Conservation (phyloP, 2,329 filamentous ascomycete species). For the Sarocladium strictum region DNA sequence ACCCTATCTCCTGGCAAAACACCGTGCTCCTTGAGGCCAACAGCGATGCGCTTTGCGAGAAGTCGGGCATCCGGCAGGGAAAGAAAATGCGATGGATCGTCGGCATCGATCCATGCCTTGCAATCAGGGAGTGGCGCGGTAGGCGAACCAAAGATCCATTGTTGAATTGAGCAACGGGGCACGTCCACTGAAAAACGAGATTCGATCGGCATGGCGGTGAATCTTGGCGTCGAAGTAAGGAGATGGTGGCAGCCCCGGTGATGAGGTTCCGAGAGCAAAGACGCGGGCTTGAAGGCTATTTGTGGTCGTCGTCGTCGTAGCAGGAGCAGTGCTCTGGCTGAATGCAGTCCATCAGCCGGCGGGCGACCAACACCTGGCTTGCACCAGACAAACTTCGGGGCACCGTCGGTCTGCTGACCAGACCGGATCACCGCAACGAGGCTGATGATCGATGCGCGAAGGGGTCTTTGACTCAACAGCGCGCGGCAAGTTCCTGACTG, state of each 20-base stretch:
- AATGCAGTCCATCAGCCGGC: background rate
- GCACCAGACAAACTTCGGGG: background rate
- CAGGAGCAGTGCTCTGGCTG: background rate
- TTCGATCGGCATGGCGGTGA: slow-evolving; percentile 35
- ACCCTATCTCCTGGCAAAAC: slow-evolving; percentile 64
- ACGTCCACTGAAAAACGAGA: slow-evolving; percentile 40
- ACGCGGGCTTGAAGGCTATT: no score
- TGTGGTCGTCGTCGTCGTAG: background rate
- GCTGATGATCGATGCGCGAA: background rate
- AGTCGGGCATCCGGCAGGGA: slow-evolving; percentile 59
- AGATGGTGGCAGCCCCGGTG: background rate
- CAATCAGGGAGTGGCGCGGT: slow-evolving; percentile 35
- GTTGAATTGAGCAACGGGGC: slow-evolving; percentile 44
- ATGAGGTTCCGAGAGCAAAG: no score
- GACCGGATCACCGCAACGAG: background rate
- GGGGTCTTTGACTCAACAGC: no score
- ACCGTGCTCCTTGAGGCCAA: slow-evolving; percentile 59
- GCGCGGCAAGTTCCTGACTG: background rate
- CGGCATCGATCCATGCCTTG: slow-evolving; percentile 56
- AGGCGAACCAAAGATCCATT: slow-evolving; percentile 49
- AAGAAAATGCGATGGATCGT: slow-evolving; percentile 59
- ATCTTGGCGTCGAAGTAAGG: background rate
- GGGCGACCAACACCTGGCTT: background rate
- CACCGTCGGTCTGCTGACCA: background rate
- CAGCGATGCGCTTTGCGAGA: slow-evolving; percentile 66